phyloP scores from a whole-genome alignment of 305 asterid genomes.

The Fraxinus latifolia region DNA sequence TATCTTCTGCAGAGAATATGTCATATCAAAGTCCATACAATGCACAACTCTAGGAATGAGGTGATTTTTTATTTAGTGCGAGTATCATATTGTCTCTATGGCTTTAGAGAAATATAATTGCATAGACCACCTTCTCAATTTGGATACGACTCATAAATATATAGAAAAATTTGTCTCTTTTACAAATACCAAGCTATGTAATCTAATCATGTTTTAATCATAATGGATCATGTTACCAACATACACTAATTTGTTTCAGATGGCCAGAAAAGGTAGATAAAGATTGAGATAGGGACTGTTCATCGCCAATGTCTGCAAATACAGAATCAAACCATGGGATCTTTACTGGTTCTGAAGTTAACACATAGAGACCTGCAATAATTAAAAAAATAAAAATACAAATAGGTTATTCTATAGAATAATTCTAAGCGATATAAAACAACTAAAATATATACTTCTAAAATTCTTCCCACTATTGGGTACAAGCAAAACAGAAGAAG shows the following conservation, averaged over 20 bases:
- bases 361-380: slow-evolving; percentile 81
- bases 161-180: slow-evolving; percentile 7
- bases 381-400: background rate
- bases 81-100: background rate
- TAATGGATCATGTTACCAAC: slow-evolving; percentile 33
- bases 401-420: background rate
- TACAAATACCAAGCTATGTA: background rate
- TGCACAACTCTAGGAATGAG: background rate
- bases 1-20: background rate
- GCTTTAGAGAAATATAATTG: background rate
- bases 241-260: slow-evolving; percentile 93
- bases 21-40: background rate
- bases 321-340: slow-evolving; percentile 98
- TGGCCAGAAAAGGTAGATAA: slow-evolving; percentile 98
- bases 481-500: background rate
- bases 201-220: background rate
- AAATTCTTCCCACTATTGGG: background rate
- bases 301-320: slow-evolving; percentile 98
- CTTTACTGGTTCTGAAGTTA: slow-evolving; percentile 89
- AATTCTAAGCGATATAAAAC: background rate
- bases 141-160: background rate
- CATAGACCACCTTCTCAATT: slow-evolving; percentile 8
- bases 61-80: background rate
- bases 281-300: slow-evolving; percentile 93
- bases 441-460: background rate